These are phyloP conservation scores for Stachybotrys chlorohalonatus DNA, from an alignment of 2,329 filamentous ascomycete species.

Conservation along the genomic window DNA sequence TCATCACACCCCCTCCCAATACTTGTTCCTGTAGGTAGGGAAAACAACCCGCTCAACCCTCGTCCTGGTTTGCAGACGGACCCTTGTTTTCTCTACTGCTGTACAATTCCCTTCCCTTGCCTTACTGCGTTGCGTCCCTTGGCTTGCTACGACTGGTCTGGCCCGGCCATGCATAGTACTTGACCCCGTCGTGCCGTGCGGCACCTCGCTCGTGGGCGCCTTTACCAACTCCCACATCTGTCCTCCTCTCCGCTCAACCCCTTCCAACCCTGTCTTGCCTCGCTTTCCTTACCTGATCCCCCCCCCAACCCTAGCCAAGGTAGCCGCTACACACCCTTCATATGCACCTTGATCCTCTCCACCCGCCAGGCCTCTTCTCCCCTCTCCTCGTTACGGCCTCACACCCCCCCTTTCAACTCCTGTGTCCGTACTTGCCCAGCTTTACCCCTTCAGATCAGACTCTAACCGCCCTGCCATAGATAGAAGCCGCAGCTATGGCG, in stretches of 20 bases:
- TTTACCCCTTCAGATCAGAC: not conserved
- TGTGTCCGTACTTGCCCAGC: not conserved
- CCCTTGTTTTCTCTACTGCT: not conserved
- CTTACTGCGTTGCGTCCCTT: no score
- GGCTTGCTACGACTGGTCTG: no score
- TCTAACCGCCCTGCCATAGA: not conserved
- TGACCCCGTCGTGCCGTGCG: not conserved
- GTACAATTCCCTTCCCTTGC: no score
- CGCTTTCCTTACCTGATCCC: not conserved
- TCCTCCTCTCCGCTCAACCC: not conserved
- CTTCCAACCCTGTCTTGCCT: not conserved
- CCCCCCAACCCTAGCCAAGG: not conserved
- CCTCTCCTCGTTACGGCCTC: not conserved
- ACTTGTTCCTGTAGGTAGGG: not conserved
- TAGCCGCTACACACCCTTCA: not conserved
- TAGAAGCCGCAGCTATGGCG: not conserved
- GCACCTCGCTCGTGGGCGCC: not conserved
- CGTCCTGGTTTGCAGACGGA: not conserved
- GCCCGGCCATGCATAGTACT: no score
- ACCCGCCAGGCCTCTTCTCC: constrained; percentile 5
- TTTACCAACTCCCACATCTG: not conserved
- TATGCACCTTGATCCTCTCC: not conserved
- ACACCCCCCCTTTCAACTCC: not conserved
- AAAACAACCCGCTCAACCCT: not conserved
- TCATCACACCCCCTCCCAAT: not conserved